Conservation (phyloP, 805 yeast genomes). For the Candida germanica region DNA sequence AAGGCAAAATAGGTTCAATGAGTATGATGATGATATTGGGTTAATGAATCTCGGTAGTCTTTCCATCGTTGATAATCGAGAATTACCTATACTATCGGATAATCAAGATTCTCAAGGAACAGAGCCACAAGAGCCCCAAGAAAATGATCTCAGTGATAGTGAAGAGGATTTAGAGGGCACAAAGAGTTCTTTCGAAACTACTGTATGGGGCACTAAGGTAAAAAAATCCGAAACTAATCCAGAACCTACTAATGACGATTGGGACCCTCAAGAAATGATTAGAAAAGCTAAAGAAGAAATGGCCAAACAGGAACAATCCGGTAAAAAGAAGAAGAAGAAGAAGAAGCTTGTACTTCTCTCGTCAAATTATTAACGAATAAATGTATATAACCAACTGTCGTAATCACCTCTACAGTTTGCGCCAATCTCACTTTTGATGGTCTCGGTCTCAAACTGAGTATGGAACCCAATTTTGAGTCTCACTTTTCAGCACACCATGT, state of each 20-base stretch:
- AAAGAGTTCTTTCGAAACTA: slow-evolving; percentile 34
- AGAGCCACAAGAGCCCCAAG: slow-evolving; percentile 1
- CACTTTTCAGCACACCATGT: slow-evolving; percentile 1
- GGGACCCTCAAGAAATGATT: slow-evolving; percentile 52
- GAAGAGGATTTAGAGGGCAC: slow-evolving; percentile 6
- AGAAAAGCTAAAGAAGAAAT: slow-evolving; percentile 50
- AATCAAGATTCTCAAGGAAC: too few relatives aligned
- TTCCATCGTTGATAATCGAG: slow-evolving; percentile 37
- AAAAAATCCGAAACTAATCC: slow-evolving; percentile 34
- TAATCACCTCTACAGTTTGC: too few relatives aligned
- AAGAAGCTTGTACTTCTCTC: slow-evolving; percentile 38
- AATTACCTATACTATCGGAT: slow-evolving; percentile 32
- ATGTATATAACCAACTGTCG: too few relatives aligned
- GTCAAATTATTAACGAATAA: slow-evolving; percentile 14
- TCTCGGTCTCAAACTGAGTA: too few relatives aligned
- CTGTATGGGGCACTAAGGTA: slow-evolving; percentile 77
- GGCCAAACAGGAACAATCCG: slow-evolving; percentile 22
- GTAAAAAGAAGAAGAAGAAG: slow-evolving; percentile 45
- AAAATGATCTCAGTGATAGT: neutral
- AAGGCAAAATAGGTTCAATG: slow-evolving; percentile 1
- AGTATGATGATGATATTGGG: slow-evolving; percentile 14
- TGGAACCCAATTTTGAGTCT: too few relatives aligned
- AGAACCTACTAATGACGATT: slow-evolving; percentile 34
- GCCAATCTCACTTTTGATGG: too few relatives aligned
- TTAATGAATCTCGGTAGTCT: slow-evolving; percentile 28